Evolutionary conservation across 345 rosid genomes (phyloP).

Genomic region (Lepidium aucheri): DNA sequence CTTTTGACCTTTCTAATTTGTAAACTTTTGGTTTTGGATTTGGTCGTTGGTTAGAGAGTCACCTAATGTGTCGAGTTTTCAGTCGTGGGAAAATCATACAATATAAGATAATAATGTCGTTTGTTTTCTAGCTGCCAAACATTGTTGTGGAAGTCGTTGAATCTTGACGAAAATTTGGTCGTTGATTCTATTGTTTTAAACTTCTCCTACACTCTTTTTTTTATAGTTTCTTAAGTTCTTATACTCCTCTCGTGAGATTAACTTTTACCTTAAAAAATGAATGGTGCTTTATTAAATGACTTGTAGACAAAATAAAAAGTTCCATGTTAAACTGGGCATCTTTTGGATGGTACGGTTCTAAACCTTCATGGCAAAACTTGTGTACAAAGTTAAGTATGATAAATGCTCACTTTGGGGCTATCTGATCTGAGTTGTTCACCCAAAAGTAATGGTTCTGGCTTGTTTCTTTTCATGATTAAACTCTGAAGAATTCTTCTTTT

Average conservation of each 20-base stretch:
- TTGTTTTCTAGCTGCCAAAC: slow-evolving; percentile 5
- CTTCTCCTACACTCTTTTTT: not conserved
- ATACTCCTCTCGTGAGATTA: not conserved
- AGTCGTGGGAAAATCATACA: slow-evolving; percentile 13
- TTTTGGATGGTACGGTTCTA: not conserved
- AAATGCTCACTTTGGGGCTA: no score
- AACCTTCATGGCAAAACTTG: not conserved
- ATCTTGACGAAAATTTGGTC: slow-evolving; percentile 12
- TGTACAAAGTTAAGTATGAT: no score
- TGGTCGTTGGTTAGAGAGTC: slow-evolving; percentile 5
- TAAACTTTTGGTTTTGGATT: slow-evolving; percentile 7
- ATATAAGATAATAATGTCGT: not conserved
- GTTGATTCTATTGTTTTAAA: not conserved
- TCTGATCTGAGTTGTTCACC: no score
- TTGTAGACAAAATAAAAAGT: no score
- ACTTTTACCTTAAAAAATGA: not conserved
- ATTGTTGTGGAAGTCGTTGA: slow-evolving; percentile 13
- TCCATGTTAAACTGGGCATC: no score
- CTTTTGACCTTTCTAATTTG: slow-evolving; percentile 18
- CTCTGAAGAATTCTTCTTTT: no score
- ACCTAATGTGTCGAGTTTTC: slow-evolving; percentile 28
- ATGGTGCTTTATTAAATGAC: not conserved
- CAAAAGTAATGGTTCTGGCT: no score
- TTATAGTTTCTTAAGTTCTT: not conserved
- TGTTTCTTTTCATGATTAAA: no score